Percentiles rank a stretch among this genome's conserved stretches.
phyloP scores from a whole-genome alignment of 2,329 filamentous ascomycete genomes.

The Arthrobotrys pseudoclavata region DNA sequence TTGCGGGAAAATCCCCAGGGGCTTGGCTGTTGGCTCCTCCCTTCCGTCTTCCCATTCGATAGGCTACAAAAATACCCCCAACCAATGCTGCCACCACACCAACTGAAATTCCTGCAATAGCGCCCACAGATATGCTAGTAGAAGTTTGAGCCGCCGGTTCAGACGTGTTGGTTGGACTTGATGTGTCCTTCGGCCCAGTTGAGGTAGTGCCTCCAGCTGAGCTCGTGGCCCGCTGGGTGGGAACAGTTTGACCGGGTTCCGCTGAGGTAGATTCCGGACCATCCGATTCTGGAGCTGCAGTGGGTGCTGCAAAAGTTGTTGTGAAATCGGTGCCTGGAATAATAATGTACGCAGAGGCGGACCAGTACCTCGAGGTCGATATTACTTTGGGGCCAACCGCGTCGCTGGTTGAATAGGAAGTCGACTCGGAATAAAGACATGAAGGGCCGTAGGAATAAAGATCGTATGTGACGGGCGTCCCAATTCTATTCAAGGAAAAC shows the following conservation, averaged over 20 bases:
- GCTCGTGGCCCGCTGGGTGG: constrained; percentile 1
- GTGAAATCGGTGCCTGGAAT: constrained; percentile 28
- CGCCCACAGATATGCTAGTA: background rate
- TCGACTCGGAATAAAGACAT: constrained; percentile 26
- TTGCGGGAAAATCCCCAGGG: background rate
- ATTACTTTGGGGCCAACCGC: constrained; percentile 16
- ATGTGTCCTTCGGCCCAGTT: constrained; percentile 9
- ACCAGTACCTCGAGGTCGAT: constrained; percentile 24
- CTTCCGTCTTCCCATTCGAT: constrained; percentile 22
- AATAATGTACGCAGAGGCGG: constrained; percentile 22
- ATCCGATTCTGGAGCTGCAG: background rate
- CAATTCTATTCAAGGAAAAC: background rate
- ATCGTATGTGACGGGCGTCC: constrained; percentile 21
- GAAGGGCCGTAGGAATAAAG: constrained; percentile 21
- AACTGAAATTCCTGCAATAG: constrained; percentile 23
- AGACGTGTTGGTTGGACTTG: constrained; percentile 10
- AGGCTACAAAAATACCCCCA: constrained; percentile 14
- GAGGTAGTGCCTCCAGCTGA: background rate
- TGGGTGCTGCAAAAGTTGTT: constrained; percentile 7
- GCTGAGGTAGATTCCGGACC: constrained; percentile 5
- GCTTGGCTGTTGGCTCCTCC: background rate
- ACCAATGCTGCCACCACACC: constrained; percentile 10
- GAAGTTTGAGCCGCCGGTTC: background rate
- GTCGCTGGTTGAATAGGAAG: constrained; percentile 14
- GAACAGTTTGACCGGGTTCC: constrained; percentile 18